Conservation (phyloP, 179 eudicot genomes). For the Beta corolliflora region DNA sequence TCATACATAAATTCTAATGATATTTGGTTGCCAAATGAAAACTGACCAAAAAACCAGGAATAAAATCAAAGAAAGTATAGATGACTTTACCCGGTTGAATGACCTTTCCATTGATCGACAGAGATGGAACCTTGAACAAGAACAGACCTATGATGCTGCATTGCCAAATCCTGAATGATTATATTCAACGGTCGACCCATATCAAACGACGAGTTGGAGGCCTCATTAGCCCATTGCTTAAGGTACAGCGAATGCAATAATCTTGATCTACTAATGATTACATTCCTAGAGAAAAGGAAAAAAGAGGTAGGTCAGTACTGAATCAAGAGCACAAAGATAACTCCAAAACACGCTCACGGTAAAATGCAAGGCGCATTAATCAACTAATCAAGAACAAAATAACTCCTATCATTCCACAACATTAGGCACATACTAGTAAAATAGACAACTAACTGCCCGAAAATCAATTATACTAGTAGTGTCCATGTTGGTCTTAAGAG, state of each 20-base stretch:
- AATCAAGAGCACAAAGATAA: not conserved
- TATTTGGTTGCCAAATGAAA: not conserved
- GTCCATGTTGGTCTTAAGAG: too few relatives aligned
- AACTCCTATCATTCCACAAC: not conserved
- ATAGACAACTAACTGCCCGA: too few relatives aligned
- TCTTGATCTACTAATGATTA: slow-evolving; percentile 45
- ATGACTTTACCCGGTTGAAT: slow-evolving; percentile 55
- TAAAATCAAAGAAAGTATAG: not conserved
- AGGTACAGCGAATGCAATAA: slow-evolving; percentile 43
- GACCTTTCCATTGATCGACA: slow-evolving; percentile 78
- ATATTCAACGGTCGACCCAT: slow-evolving; percentile 39
- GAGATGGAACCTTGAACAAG: slow-evolving; percentile 45
- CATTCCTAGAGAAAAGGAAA: slow-evolving; percentile 45
- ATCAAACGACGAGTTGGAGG: slow-evolving; percentile 25
- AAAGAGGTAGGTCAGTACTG: slow-evolving; percentile 8
- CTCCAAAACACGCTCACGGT: not conserved
- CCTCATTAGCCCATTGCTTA: slow-evolving; percentile 37
- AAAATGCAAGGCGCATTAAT: not conserved
- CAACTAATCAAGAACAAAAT: not conserved
- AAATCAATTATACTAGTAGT: too few relatives aligned
- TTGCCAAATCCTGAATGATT: slow-evolving; percentile 60
- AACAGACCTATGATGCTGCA: slow-evolving; percentile 52
- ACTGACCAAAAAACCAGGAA: not conserved
- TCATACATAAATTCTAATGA: not conserved
- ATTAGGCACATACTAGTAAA: not conserved